Base-by-base conservation (phyloP, 129 eudicot genomes). In the Apium graveolens region DNA sequence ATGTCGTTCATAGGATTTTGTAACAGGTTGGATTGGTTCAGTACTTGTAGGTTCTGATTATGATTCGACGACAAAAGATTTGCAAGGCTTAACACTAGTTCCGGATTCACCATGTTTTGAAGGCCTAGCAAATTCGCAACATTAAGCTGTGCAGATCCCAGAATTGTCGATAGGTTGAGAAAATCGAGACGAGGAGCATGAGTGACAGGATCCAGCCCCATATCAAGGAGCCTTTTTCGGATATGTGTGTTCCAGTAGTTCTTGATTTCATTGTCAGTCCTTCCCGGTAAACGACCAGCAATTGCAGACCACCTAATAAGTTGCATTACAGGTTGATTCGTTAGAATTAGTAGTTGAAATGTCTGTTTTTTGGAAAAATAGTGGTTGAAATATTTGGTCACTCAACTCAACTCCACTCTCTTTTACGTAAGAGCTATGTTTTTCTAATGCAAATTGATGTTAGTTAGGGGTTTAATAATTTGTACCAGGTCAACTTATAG, bases 141-240 rank as follows among this genome's bases (percentile, higher is more conserved):
- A 73, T 90, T 90, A 75, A 90, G 80, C 9, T 90, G 97, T 75
- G 97, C 87, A 7, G 96, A 88, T 81, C 75, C 84, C 66, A 92
- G 85, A 29, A 92, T 84, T 11, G 93, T 86, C 21, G 97, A 90
- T 45, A 92, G 76, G 86, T 92, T 95, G 18, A 86, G 48, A 32
- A 88, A 84, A 79, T 92, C 97, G 11, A 92, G 89, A 21, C 97
- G 97, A 20, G 96, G 96, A 74, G 88, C 86, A 39, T 92, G 97
- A 29, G 97, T 92, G 46, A 92, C 97, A 7, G 97, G 96, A 77
- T 92, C 97, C 24, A 92, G 88, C n/a, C 97, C 96, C 63, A 75
- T 88, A 17, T 86, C 74, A 11, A 88, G 80, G 55, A 91, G 93
- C 81, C 96, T 82, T 74, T 91, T 91, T 7, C 93, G 76, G 75